These are phyloP conservation scores for Camillea tinctor DNA, from an alignment of 2,329 filamentous ascomycete species.

Conservation along the genomic window DNA sequence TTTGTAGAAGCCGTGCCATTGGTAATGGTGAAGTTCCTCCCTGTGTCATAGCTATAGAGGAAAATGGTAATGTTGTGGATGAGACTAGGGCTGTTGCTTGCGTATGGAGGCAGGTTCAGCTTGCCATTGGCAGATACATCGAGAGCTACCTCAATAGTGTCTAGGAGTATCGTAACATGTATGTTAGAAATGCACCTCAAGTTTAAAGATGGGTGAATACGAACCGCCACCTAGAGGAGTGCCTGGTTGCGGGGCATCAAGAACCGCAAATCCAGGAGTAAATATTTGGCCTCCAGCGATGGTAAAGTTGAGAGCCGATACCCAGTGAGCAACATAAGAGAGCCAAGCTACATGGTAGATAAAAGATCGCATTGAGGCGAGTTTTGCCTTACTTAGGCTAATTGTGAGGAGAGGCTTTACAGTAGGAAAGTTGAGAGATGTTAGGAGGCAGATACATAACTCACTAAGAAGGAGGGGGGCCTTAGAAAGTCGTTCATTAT, in stretches of 20 bases:
- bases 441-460: background rate
- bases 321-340: conserved; percentile 26
- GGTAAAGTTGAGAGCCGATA: conserved; percentile 48
- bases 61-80: conserved; percentile 67
- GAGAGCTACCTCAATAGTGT: conserved; percentile 61
- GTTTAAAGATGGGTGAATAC: conserved; percentile 24
- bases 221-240: conserved; percentile 63
- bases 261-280: conserved; percentile 65
- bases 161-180: conserved; percentile 41
- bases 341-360: conserved; percentile 20
- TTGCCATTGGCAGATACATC: conserved; percentile 66
- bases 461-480: background rate
- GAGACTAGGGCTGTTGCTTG: conserved; percentile 51
- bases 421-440: background rate
- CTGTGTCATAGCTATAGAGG: conserved; percentile 61
- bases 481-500: background rate
- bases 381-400: conserved; percentile 3
- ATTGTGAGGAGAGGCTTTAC: background rate
- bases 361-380: conserved; percentile 21
- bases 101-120: conserved; percentile 57
- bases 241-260: conserved; percentile 64
- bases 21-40: conserved; percentile 66
- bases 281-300: conserved; percentile 65
- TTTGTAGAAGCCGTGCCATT: conserved; percentile 56
- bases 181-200: conserved; percentile 14